These are phyloP conservation scores for Penicillium pancosmium DNA, from an alignment of 495 filamentous ascomycete genomes.

Conservation along the genomic window DNA sequence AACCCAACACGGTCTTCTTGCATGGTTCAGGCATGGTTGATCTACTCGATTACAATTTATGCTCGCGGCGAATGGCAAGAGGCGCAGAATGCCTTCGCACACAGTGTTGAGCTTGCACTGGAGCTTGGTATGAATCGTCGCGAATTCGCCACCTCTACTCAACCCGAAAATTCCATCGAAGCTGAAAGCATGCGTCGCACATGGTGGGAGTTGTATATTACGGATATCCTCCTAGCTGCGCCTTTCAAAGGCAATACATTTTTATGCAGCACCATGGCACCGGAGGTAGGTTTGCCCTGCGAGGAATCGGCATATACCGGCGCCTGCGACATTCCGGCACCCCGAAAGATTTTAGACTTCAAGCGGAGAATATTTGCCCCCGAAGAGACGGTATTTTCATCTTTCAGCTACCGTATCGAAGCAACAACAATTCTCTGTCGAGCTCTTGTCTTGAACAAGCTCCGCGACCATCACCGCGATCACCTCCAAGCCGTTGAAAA, in stretches of 20 bases:
- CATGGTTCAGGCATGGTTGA: slow-evolving; percentile 42
- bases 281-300: slow-evolving; percentile 43
- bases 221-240: slow-evolving; percentile 40
- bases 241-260: slow-evolving; percentile 32
- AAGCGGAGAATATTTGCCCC: slow-evolving; percentile 39
- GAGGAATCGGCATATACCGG: slow-evolving; percentile 41
- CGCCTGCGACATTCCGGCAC: slow-evolving; percentile 30
- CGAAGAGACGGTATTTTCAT: slow-evolving; percentile 42
- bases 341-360: slow-evolving; percentile 37
- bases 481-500: slow-evolving; percentile 49
- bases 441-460: slow-evolving; percentile 39
- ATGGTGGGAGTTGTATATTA: slow-evolving; percentile 48
- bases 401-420: slow-evolving; percentile 49
- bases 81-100: slow-evolving; percentile 35
- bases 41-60: slow-evolving; percentile 41
- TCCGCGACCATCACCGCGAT: slow-evolving; percentile 41
- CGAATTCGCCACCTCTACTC: slow-evolving; percentile 33
- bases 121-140: slow-evolving; percentile 41
- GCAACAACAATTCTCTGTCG: slow-evolving; percentile 40
- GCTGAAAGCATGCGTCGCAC: slow-evolving; percentile 45
- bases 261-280: slow-evolving; percentile 35
- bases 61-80: slow-evolving; percentile 38
- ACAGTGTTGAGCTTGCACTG: slow-evolving; percentile 36
- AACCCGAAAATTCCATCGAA: slow-evolving; percentile 31
- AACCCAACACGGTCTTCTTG: slow-evolving; percentile 32